phyloP scores from a whole-genome alignment of 305 asterid species.

The Fraxinus dipetala region DNA sequence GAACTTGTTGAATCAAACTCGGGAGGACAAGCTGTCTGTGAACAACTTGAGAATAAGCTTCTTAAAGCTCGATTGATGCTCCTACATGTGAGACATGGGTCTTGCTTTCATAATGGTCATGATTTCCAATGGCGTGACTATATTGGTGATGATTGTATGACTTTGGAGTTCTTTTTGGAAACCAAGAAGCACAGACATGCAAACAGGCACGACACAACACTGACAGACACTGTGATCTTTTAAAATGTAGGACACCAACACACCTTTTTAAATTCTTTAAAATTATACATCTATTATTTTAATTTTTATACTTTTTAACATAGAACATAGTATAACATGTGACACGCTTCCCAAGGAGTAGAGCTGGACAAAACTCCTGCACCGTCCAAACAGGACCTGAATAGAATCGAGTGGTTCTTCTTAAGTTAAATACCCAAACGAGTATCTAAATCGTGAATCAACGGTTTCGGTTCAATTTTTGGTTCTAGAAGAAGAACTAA shows the following conservation, averaged over 20 bases:
- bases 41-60: neutral
- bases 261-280: neutral
- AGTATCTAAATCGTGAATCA: neutral
- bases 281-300: neutral
- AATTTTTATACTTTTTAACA: neutral
- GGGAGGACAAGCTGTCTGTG: neutral
- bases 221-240: neutral
- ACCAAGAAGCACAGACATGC: neutral
- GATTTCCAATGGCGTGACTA: neutral
- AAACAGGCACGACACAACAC: neutral
- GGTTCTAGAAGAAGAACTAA: neutral
- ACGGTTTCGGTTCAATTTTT: neutral
- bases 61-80: neutral
- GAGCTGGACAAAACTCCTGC: neutral
- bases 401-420: no score
- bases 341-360: neutral
- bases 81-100: neutral
- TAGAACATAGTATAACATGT: neutral
- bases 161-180: neutral
- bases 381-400: no score
- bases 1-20: neutral
- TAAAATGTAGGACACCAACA: neutral
- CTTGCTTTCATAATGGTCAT: neutral
- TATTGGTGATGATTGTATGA: neutral
- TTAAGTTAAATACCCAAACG: neutral